A percentile compares a stretch with the other conserved stretches of the same genome.
These are phyloP conservation scores for Eimeria brunetti DNA, from an alignment of 169 alveolate genomes.

Conservation along the genomic window DNA sequence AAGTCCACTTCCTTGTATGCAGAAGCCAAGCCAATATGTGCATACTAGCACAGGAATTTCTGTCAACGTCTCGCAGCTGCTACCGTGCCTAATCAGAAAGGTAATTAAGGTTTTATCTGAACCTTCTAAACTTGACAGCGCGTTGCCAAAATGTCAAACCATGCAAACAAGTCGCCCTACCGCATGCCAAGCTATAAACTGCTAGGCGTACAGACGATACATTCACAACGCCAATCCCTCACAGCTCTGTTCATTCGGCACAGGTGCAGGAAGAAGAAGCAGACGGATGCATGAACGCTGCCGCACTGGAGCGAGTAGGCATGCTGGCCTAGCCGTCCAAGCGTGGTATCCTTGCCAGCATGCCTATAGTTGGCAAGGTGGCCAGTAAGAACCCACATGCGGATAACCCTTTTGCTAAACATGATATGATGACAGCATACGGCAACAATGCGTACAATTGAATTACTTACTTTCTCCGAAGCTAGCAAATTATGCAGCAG, in stretches of 20 bases:
- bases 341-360: too few species aligned
- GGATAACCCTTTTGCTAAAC: background rate
- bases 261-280: background rate
- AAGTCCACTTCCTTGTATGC: background rate
- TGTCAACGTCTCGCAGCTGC: background rate
- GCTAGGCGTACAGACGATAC: background rate
- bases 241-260: background rate
- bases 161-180: background rate
- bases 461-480: background rate
- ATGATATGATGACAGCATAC: background rate
- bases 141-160: background rate
- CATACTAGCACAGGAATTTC: background rate
- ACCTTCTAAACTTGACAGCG: background rate
- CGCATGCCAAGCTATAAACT: background rate
- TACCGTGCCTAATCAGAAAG: background rate
- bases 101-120: background rate
- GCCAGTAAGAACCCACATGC: background rate
- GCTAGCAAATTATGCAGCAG: background rate
- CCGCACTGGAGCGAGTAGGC: background rate
- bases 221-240: background rate
- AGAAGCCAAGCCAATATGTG: background rate
- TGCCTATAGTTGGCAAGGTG: background rate
- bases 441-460: background rate
- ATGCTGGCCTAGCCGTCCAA: background rate
- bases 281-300: background rate